Percentiles rank a stretch among this genome's conserved stretches.
phyloP scores from a whole-genome alignment of 768 basidiomycete species.

The Phylloporus rhodoxanthus region DNA sequence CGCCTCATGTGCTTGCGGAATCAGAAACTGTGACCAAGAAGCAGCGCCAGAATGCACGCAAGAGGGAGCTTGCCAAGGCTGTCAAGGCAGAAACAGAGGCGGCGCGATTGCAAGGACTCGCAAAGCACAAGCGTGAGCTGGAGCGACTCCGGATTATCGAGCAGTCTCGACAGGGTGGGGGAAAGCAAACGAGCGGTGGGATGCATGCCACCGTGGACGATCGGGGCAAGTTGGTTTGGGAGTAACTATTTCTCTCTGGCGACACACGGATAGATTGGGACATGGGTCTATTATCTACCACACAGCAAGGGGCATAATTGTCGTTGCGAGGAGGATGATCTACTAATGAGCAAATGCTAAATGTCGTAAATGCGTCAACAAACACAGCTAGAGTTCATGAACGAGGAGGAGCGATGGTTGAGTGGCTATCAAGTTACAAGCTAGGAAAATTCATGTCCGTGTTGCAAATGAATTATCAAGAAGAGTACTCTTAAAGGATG shows the following conservation, averaged over 20 bases:
- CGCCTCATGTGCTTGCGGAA: conserved; percentile 25
- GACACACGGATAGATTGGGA: background rate
- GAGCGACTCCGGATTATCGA: conserved; percentile 51
- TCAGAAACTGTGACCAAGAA: conserved; percentile 54
- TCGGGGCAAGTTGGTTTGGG: conserved; percentile 56
- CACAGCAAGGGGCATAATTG: conserved; percentile 8
- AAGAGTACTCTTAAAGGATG: conserved; percentile 3
- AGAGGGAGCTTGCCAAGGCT: conserved; percentile 52
- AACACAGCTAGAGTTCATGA: conserved; percentile 8
- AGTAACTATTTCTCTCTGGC: conserved; percentile 15
- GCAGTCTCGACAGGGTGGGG: conserved; percentile 26
- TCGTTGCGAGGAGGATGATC: conserved; percentile 10
- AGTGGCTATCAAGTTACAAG: conserved; percentile 8
- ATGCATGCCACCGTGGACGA: conserved; percentile 58
- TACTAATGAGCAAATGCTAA: conserved; percentile 15
- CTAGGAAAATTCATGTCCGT: conserved; percentile 19
- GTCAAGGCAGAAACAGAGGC: conserved; percentile 51
- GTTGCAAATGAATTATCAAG: conserved; percentile 9
- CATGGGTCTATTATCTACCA: conserved; percentile 21
- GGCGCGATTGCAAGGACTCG: conserved; percentile 44
- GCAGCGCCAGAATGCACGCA: conserved; percentile 63
- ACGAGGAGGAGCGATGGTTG: conserved; percentile 5
- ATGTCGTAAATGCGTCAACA: conserved; percentile 19
- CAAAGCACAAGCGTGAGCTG: conserved; percentile 54
- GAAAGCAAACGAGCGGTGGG: conserved; percentile 42